Base-by-base conservation (phyloP, 2,329 filamentous ascomycete genomes). In the Penicillium sp. region DNA sequence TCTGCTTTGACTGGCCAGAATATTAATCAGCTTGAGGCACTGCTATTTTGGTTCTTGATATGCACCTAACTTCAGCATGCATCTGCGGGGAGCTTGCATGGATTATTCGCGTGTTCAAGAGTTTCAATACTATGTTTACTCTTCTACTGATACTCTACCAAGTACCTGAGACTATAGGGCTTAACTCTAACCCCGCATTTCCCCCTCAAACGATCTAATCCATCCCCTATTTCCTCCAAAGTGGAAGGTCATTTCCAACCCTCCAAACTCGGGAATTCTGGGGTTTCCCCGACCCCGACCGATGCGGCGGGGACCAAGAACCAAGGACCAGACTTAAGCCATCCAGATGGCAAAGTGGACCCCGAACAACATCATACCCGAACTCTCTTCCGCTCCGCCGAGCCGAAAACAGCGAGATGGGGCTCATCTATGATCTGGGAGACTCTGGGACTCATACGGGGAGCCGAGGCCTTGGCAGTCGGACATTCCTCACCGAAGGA, bases 361-460 rank as follows among this genome's bases (percentile, higher is more conserved):
- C 51, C 51, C 51, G 51, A 49, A 49, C 24, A 53, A 19, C 51
- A 53, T 53, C 51, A 40, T 53, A 37, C 19, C 51, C 51, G 51
- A 53, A 53, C 19, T 40, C 51, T 26, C 38, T 62, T 67, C 65
- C 65, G 65, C 63, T 67, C 65, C 65, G 51, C 65, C 65, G 65
- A 67, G 42, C 65, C 65, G 63, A 64, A 47, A 47, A 50, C 30
- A 59, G 56, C 56, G 13, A 40, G 45, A 49, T 49, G 45, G 45
- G 26, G 15, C 45, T 47, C 24, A 26, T 24, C 4, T 42, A 9
- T 17, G 37, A 26, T 24, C 4, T 42, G n/a, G 37, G 37, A 17
- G 4, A 44, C n/a, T 44, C 44, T 26, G 44, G 44, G 13, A 2
- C 24, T 47, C 15, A 28, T 30, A n/a, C 45, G 24, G 45, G 45